Evolutionary conservation across 345 rosid species (phyloP).

Genomic region (Gossypium thurberi): DNA sequence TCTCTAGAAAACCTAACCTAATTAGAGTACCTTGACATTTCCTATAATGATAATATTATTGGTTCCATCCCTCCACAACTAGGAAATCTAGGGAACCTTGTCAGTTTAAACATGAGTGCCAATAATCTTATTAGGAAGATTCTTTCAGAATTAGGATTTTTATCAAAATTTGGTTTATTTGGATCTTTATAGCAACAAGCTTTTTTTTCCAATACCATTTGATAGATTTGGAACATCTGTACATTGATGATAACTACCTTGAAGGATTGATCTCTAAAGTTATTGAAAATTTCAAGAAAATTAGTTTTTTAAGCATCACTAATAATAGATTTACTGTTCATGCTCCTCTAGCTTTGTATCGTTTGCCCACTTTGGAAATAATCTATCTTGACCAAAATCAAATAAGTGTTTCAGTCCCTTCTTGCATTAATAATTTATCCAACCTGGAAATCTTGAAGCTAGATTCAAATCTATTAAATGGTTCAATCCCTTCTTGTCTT

Average conservation of each 20-base stretch:
- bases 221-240: not conserved
- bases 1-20: not conserved
- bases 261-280: not conserved
- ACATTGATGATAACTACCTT: not conserved
- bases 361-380: not conserved
- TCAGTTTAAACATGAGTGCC: not conserved
- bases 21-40: not conserved
- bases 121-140: not conserved
- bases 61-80: not conserved
- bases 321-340: not conserved
- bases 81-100: not conserved
- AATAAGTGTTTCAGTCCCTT: not conserved
- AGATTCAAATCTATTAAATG: no score
- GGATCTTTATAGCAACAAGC: not conserved
- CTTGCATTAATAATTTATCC: not conserved
- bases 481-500: no score
- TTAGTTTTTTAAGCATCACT: not conserved
- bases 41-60: not conserved
- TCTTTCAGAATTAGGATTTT: not conserved
- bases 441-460: no score
- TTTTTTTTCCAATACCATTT: not conserved
- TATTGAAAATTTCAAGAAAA: not conserved
- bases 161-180: not conserved
- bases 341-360: not conserved
- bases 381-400: not conserved